Evolutionary conservation across 345 rosid species (phyloP).

Genomic region (Hibiscus trionum): DNA sequence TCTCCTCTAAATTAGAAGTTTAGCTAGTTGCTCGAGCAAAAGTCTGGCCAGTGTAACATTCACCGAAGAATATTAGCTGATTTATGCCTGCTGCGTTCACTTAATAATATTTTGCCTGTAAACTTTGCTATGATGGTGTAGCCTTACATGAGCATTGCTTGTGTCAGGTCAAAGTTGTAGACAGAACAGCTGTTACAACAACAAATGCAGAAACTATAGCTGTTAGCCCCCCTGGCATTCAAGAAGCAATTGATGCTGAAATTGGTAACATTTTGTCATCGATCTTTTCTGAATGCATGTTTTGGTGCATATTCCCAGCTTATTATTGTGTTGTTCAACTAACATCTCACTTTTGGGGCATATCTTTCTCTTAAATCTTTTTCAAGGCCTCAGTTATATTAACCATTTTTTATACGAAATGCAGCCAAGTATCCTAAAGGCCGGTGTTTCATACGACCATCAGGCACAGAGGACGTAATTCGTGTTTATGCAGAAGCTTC

Average conservation of each 20-base stretch:
- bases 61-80: background rate
- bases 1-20: background rate
- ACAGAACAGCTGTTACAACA: slow-evolving; percentile 72
- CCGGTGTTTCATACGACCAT: slow-evolving; percentile 77
- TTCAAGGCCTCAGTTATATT: background rate
- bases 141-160: slow-evolving; percentile 7
- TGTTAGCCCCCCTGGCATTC: slow-evolving; percentile 74
- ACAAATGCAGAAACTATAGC: slow-evolving; percentile 70
- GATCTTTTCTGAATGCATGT: background rate
- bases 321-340: background rate
- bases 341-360: background rate
- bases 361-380: background rate
- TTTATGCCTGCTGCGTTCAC: background rate
- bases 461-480: slow-evolving; percentile 91
- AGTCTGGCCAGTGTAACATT: background rate
- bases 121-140: background rate
- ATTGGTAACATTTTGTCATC: slow-evolving; percentile 29
- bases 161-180: slow-evolving; percentile 70
- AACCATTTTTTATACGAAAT: background rate
- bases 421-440: slow-evolving; percentile 57
- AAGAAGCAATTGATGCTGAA: slow-evolving; percentile 77
- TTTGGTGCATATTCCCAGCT: background rate
- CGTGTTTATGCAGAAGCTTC: slow-evolving; percentile 94
- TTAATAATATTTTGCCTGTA: background rate
- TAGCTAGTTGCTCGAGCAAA: background rate